Evolutionary conservation across 129 eudicot species (phyloP).

Genomic region (Apium graveolens): DNA sequence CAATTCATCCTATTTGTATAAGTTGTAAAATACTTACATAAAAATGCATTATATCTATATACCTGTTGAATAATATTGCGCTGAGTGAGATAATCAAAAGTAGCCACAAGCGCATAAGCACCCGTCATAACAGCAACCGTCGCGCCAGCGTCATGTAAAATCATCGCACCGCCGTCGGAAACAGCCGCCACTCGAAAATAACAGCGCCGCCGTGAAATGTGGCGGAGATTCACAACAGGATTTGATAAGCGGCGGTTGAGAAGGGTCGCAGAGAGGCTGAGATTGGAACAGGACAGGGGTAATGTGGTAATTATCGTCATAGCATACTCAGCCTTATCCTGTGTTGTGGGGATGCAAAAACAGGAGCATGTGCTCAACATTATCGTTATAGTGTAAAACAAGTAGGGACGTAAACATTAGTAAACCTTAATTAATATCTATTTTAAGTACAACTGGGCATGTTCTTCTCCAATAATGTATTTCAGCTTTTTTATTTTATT

Average conservation of each 20-base stretch:
- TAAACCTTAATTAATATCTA: too few relatives aligned
- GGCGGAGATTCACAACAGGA: neutral
- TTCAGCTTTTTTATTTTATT: too few relatives aligned
- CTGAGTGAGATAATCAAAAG: slow-evolving; percentile 59
- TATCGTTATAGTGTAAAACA: too few relatives aligned
- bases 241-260: neutral
- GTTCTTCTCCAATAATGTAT: too few relatives aligned
- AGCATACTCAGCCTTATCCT: neutral
- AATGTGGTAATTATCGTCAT: neutral
- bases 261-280: neutral
- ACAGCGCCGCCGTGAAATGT: neutral
- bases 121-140: slow-evolving; percentile 49
- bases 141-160: slow-evolving; percentile 71
- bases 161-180: slow-evolving; percentile 14
- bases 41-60: neutral
- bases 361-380: too few relatives aligned
- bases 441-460: too few relatives aligned
- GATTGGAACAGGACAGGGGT: neutral
- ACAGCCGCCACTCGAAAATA: slow-evolving; percentile 16
- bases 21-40: neutral
- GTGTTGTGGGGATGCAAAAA: neutral
- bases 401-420: too few relatives aligned
- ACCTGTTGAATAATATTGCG: slow-evolving; percentile 66
- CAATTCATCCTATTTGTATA: too few relatives aligned
- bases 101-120: slow-evolving; percentile 62